Conservation (phyloP, 768 basidiomycete genomes). For the Pleurotus tuber-regium region DNA sequence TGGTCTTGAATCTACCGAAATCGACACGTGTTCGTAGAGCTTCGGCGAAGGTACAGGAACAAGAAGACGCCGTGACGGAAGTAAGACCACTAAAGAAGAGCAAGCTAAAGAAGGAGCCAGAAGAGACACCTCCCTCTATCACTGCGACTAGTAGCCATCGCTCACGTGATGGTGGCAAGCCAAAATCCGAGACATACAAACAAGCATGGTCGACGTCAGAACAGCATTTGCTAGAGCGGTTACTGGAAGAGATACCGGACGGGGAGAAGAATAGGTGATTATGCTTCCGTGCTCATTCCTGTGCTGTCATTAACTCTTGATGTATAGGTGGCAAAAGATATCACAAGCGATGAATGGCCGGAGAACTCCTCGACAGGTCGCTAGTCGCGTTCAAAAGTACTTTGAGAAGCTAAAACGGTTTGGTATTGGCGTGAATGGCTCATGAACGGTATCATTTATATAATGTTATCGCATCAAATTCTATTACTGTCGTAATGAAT, state of each 20-base stretch:
- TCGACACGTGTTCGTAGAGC: conserved; percentile 17
- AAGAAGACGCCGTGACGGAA: conserved; percentile 1
- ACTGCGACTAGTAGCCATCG: conserved; percentile 12
- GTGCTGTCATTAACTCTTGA: conserved; percentile 4
- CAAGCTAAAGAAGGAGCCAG: conserved; percentile 11
- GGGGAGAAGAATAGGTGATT: conserved; percentile 72
- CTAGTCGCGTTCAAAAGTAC: conserved; percentile 86
- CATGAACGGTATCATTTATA: too few species aligned
- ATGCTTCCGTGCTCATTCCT: conserved; percentile 1
- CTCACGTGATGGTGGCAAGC: conserved; percentile 29
- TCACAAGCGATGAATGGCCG: conserved; percentile 77
- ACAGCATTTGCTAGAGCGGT: conserved; percentile 72
- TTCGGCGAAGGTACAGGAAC: conserved; percentile 2
- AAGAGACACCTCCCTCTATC: conserved; percentile 11
- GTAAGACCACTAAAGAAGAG: conserved; percentile 5
- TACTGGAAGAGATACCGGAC: conserved; percentile 74
- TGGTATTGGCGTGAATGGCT: conserved; percentile 40
- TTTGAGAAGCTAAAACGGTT: conserved; percentile 80
- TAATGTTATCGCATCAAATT: not conserved
- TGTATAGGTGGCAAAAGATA: conserved; percentile 72
- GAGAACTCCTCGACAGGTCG: conserved; percentile 81
- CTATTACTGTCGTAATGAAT: not conserved
- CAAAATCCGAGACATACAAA: conserved; percentile 77
- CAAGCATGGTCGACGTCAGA: conserved; percentile 75
- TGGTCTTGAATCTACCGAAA: conserved; percentile 9